These are phyloP conservation scores for Epicoccum sorghinum DNA, from an alignment of 2,329 filamentous ascomycete species.

Conservation along the genomic window DNA sequence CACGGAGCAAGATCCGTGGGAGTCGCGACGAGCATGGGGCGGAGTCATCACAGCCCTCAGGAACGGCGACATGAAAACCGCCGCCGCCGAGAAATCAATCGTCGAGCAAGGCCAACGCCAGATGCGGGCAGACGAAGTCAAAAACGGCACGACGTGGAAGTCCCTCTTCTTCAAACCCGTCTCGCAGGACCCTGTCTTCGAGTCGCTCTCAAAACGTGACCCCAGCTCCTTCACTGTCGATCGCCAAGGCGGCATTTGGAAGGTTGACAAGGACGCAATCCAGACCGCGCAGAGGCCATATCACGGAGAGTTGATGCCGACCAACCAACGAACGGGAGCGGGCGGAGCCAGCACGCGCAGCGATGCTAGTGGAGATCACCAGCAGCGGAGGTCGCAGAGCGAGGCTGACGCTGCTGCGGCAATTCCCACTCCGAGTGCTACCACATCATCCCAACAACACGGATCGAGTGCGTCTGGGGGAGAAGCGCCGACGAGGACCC, in stretches of 20 bases:
- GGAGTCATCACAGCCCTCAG: conserved; percentile 48
- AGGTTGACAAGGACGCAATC: conserved; percentile 34
- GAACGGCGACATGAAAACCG: conserved; percentile 51
- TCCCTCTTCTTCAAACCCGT: conserved; percentile 50
- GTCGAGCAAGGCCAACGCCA: conserved; percentile 49
- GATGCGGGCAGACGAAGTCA: conserved; percentile 49
- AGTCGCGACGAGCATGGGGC: conserved; percentile 52
- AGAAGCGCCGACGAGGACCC: conserved; percentile 2
- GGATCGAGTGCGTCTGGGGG: background rate
- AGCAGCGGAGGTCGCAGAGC: background rate
- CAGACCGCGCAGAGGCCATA: conserved; percentile 33
- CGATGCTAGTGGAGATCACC: background rate
- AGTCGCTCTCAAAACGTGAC: conserved; percentile 28
- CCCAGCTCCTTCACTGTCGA: conserved; percentile 32
- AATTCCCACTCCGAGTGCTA: background rate
- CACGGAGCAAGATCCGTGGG: conserved; percentile 53
- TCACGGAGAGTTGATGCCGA: conserved; percentile 37
- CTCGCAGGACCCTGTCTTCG: conserved; percentile 33
- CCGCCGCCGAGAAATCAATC: conserved; percentile 37
- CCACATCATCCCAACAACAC: background rate
- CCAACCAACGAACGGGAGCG: conserved; percentile 22
- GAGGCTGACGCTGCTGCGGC: background rate
- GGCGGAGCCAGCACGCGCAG: background rate
- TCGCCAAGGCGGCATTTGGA: conserved; percentile 40
- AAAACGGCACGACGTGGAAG: conserved; percentile 46